phyloP scores from a whole-genome alignment of 148 eudicot genomes.

The Rhododendron kiyosumense region DNA sequence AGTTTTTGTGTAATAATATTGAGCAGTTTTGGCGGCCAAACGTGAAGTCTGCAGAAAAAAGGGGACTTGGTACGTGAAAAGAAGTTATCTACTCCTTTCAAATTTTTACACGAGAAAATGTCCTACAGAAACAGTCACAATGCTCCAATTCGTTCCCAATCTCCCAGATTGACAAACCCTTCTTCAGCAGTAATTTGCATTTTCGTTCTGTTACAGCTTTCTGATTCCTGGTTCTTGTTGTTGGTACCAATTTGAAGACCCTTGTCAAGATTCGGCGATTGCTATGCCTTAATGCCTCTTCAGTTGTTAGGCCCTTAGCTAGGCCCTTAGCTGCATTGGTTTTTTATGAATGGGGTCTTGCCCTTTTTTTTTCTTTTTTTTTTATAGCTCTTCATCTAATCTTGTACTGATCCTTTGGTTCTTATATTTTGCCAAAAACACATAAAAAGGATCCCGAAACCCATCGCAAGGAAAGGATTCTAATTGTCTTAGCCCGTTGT shows the following conservation, averaged over 20 bases:
- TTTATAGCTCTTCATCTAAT: not conserved
- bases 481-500: not conserved
- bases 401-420: not conserved
- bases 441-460: not conserved
- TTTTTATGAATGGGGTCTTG: not conserved
- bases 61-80: not conserved
- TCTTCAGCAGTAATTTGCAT: not conserved
- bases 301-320: not conserved
- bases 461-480: not conserved
- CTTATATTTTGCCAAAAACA: not conserved
- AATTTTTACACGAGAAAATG: not conserved
- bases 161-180: not conserved
- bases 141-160: not conserved
- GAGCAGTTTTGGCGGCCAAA: not conserved
- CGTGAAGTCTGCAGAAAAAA: not conserved
- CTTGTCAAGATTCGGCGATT: not conserved
- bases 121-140: not conserved
- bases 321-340: not conserved
- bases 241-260: not conserved
- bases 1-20: not conserved
- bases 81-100: not conserved
- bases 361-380: not conserved
- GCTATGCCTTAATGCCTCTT: not conserved
- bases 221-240: not conserved
- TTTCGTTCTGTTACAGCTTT: not conserved